Base-by-base conservation (phyloP, 306 rosid genomes). In the Dalbergia cultrata region DNA sequence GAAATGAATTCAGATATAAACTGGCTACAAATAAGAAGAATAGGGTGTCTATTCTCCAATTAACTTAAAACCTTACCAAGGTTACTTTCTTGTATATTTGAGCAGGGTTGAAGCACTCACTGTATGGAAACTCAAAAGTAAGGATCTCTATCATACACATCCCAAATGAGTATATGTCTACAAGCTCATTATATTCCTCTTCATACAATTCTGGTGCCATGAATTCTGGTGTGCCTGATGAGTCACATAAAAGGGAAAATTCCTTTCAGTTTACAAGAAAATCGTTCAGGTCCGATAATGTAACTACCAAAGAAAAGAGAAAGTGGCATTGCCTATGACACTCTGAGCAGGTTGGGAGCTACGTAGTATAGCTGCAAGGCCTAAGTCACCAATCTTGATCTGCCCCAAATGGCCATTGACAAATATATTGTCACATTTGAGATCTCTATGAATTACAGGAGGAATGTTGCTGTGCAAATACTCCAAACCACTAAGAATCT, bases 191-290 rank as follows among this genome's bases (percentile, higher is more conserved):
- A 59, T 95, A 95, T 43, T 91, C 89, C 84, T 95, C 98, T 54
- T 95, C 98, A 41, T 95, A 95, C 63, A 95, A 41, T 59, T 95
- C 98, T n/a, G 98, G 98, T 9, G 98, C 98, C 98, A 95, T 95
- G 64, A 95, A 95, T 53, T 95, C 98, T 0, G 98, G 98, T 53
- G 97, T 92, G 16, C 98, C 97, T 95, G 77, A n/a, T 63, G 18
- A 26, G 64, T 39, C 60, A 72, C 43, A 78, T 31, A 2, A 37
- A 22, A 16, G 7, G 43, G 4, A 9, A 56, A 5, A 9, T 34
- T 43, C 7, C 47, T 9, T 69, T 35, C 5, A 60, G 53, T 19
- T 52, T 13, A 45, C 41, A 53, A n/a, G 3, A 41, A 59, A 5
- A 21, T 5, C 22, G 5, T 31, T 54, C 56, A 34, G 31, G 53